These are phyloP conservation scores for Aspergillus japonicus DNA, from an alignment of 2,329 filamentous ascomycete species.

Conservation along the genomic window DNA sequence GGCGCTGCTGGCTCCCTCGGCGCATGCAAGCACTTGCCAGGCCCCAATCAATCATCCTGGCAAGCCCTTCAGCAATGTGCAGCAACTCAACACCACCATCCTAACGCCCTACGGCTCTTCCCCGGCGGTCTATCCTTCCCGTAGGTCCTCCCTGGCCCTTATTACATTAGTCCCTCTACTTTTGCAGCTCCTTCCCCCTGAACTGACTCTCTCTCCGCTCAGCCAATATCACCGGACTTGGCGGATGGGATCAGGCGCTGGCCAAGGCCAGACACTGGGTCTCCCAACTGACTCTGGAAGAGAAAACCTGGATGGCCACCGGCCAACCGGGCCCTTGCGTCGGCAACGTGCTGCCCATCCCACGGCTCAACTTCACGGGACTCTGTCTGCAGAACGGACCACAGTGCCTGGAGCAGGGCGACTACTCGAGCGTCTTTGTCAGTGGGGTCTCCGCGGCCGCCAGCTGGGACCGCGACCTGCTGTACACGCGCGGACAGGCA, in stretches of 20 bases:
- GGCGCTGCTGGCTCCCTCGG: neutral
- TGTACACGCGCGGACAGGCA: conserved; percentile 52
- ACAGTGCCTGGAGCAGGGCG: conserved; percentile 62
- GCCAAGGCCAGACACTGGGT: conserved; percentile 17
- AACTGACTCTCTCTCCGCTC: too few relatives aligned
- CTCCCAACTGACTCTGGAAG: conserved; percentile 21
- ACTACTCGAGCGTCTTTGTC: conserved; percentile 71
- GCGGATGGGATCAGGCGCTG: conserved; percentile 23
- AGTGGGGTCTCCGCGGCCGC: conserved; percentile 70
- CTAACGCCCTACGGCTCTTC: conserved; percentile 20
- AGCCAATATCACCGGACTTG: too few relatives aligned
- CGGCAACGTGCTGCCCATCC: conserved; percentile 33
- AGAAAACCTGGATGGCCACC: conserved; percentile 30
- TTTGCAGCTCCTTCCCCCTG: too few relatives aligned
- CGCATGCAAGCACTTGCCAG: conserved; percentile 1
- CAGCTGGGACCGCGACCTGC: conserved; percentile 56
- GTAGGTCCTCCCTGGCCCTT: conserved; percentile 11
- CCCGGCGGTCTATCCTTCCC: conserved; percentile 19
- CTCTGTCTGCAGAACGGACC: conserved; percentile 34
- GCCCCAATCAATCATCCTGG: neutral
- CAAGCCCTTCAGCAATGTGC: conserved; percentile 19
- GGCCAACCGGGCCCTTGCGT: conserved; percentile 31
- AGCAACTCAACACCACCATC: conserved; percentile 21
- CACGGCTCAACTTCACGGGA: conserved; percentile 29
- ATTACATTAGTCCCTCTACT: too few relatives aligned